Evolutionary conservation across 2,329 filamentous ascomycete genomes (phyloP), one percentile per base, ranked within the genome.

Genomic region (Cordyceps javanica): DNA sequence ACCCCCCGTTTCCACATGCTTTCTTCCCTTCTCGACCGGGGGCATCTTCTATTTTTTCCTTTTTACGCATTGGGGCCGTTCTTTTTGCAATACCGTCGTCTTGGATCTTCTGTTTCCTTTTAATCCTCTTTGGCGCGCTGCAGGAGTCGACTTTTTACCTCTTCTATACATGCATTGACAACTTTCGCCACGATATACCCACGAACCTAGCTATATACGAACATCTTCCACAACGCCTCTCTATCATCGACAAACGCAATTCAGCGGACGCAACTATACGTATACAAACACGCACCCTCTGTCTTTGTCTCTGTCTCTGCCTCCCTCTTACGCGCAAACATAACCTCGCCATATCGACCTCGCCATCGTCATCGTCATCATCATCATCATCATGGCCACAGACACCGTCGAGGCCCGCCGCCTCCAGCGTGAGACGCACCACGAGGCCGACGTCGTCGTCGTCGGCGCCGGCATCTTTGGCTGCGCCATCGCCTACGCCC

Each of bases 401-500:
- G 67, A 71, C 59, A 62, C 71, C 53, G 62, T 66, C 58, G 74
- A 76, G 59, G 71, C 72, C 64, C 73, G 75, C 59, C 70, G 72
- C 61, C 72, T 79, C 62, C 75, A 79, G 59, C 77, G 82, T 62
- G 70, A 76, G 50, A 70, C 75, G 58, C 76, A 83, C 69, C 83
- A 86, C 68, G 83, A 87, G 67, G 83, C 83, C 61, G 94, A 99
- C 67, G 86, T 96, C 36, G 89, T 97, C 42, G 88, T 99, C 54
- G 88, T 99, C 38, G 94, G 94, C 63, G 94, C 91, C 3, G 94
- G 94, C 57, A 82, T 97, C 59, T 84, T 96, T 62, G 94, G 94
- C 41, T 96, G 91, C 71, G 90, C 92, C 21, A 78, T 91, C 23
- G 93, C 94, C 19, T 89, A 87, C 62, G 85, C 93, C 23, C 81